These are phyloP conservation scores for Eremochloa ophiuroides DNA, from an alignment of 176 grass and related monocot species.

Conservation along the genomic window DNA sequence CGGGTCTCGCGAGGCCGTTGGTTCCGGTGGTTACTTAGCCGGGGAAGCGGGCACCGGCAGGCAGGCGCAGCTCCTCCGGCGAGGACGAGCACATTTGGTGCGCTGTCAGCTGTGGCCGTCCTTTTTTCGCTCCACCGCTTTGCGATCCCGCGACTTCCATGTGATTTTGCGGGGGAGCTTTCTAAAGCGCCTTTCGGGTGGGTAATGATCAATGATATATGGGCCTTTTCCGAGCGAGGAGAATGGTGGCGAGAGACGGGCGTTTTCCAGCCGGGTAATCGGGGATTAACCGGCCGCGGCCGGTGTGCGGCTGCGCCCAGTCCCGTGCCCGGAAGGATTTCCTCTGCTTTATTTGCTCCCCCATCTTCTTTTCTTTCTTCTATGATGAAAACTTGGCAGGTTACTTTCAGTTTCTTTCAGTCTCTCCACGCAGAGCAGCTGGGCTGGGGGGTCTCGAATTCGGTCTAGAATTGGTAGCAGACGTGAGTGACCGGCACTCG, in stretches of 20 bases:
- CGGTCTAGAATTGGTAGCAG: background rate
- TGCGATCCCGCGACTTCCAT: background rate
- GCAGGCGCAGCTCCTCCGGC: background rate
- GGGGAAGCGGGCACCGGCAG: background rate
- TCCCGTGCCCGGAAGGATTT: conserved; percentile 14
- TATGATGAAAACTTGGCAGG: background rate
- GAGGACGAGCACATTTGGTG: background rate
- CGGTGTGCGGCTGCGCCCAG: no score
- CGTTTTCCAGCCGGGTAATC: background rate
- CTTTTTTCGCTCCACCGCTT: background rate
- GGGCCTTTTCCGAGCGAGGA: background rate
- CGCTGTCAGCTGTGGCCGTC: background rate
- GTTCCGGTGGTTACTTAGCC: background rate
- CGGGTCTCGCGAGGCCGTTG: background rate
- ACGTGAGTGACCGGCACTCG: conserved; percentile 24
- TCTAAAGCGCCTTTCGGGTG: background rate
- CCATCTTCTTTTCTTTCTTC: background rate
- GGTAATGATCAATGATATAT: no score
- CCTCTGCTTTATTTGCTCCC: background rate
- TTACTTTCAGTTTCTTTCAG: conserved; percentile 7
- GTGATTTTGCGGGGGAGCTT: conserved; percentile 6
- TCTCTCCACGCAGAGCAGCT: background rate
- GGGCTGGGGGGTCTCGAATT: background rate
- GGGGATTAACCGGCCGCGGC: background rate
- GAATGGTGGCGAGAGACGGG: background rate